Evolutionary conservation across 257 asterid species (phyloP), one percentile per base, ranked within the genome.

Genomic region (Craterostigma plantagineum): DNA sequence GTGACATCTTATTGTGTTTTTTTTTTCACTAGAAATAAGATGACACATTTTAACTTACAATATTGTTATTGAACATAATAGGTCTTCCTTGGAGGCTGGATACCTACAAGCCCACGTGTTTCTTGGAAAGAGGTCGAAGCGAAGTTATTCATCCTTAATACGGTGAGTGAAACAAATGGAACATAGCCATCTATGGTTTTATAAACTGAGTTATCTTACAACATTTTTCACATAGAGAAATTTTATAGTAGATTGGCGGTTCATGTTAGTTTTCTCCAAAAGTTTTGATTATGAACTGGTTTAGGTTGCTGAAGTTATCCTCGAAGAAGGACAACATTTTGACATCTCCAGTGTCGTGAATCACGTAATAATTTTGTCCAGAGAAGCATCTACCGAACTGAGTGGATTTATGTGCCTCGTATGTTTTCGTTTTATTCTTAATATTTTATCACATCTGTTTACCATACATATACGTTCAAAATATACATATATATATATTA

Each of bases 41-140:
- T 23, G 30, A 23, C 30, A 23, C 30, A 23, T 23, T 23, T 23
- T 6, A 55, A 56, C 48, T 23, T 23, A 6, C 6, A 23, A 23
- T 23, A 23, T 23, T 23, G 6, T 23, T 23, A 23, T 23, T 23
- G 30, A 23, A 17, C 38, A 49, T 56, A 62, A 56, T 68, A 79
- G 95, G 60, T 79, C 54, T 67, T 83, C 61, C 52, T 36, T 58
- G 84, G 79, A 46, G 70, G 67, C 42, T 73, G 77, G 81, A 55
- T 58, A 33, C n/a, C n/a, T n/a, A n/a, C n/a, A n/a, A 50, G 64
- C 65, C 48, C 56, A 55, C 70, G 62, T 56, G 66, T 79, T 62
- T 67, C 79, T 37, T 79, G 92, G 91, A 74, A 67, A 67, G 93
- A 73, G 65, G 84, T 70, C 42, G 95, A 83, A 58, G 75, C 91